These are phyloP conservation scores for Paraconiothyrium sp. DNA, from an alignment of 2,329 filamentous ascomycete species.

Conservation along the genomic window DNA sequence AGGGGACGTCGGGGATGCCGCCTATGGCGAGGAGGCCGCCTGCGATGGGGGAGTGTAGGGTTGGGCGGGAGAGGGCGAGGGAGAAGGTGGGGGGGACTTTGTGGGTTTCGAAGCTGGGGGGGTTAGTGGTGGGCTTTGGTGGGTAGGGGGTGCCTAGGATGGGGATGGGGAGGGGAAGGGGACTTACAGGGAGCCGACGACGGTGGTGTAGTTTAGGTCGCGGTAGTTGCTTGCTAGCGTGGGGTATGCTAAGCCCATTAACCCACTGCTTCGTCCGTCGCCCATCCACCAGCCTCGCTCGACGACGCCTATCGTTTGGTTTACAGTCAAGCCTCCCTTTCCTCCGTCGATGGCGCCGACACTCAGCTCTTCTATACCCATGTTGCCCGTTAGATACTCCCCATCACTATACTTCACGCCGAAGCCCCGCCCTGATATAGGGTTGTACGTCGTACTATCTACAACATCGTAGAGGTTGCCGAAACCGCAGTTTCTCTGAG, in stretches of 20 bases:
- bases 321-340: conserved; percentile 11
- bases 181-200: conserved; percentile 38
- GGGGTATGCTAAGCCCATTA: conserved; percentile 41
- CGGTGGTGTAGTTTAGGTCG: conserved; percentile 31
- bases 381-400: conserved; percentile 33
- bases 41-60: conserved; percentile 10
- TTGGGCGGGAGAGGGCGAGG: conserved; percentile 36
- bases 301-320: conserved; percentile 40
- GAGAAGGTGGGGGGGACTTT: conserved; percentile 33
- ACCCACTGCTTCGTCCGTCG: conserved; percentile 37
- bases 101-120: conserved; percentile 19
- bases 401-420: conserved; percentile 35
- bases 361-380: conserved; percentile 34
- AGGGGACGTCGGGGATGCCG: conserved; percentile 33
- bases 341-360: conserved; percentile 24
- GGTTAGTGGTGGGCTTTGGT: too few species aligned
- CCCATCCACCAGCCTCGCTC: conserved; percentile 40
- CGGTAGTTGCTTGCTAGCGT: conserved; percentile 26
- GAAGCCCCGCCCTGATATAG: conserved; percentile 24
- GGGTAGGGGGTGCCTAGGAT: too few species aligned
- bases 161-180: not conserved
- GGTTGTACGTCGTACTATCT: conserved; percentile 11
- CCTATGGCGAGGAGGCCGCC: conserved; percentile 45
- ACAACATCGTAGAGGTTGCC: conserved; percentile 25
- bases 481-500: conserved; percentile 29